Evolutionary conservation across 768 basidiomycete genomes (phyloP).

Genomic region (Neoboletus brunneissimus): DNA sequence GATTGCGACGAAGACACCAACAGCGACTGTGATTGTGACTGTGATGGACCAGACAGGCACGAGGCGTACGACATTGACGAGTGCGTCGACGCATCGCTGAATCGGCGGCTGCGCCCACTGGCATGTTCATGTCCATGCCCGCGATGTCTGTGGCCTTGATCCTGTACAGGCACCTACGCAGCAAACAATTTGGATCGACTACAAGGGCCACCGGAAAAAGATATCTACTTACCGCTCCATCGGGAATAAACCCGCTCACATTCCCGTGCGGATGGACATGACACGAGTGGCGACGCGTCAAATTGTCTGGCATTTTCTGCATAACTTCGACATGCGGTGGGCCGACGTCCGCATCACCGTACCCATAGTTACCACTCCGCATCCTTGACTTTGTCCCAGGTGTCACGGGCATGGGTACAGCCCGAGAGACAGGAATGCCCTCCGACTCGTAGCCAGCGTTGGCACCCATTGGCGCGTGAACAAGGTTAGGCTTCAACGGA

Average conservation of each 20-base stretch:
- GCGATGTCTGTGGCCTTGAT: neutral
- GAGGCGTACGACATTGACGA: constrained; percentile 19
- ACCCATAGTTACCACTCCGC: neutral
- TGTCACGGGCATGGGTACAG: constrained; percentile 7
- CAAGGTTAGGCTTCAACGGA: neutral
- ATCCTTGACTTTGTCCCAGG: neutral
- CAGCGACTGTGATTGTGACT: constrained; percentile 17
- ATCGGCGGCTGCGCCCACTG: constrained; percentile 10
- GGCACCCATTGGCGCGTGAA: neutral
- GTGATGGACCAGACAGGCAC: constrained; percentile 21
- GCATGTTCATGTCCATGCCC: neutral
- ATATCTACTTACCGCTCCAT: constrained; percentile 7
- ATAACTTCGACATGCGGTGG: neutral
- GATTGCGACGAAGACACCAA: constrained; percentile 18
- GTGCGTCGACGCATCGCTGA: constrained; percentile 19
- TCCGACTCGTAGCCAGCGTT: constrained; percentile 1
- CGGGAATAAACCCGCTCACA: neutral
- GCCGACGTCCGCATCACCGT: constrained; percentile 2
- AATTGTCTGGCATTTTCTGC: neutral
- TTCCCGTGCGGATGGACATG: neutral
- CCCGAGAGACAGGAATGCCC: neutral
- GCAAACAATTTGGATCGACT: neutral
- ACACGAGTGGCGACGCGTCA: neutral
- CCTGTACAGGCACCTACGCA: constrained; percentile 3
- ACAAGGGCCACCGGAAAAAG: neutral